Evolutionary conservation across 495 filamentous ascomycete species (phyloP), one percentile per base, ranked within the genome.

Genomic region (Lichina pygmaea): DNA sequence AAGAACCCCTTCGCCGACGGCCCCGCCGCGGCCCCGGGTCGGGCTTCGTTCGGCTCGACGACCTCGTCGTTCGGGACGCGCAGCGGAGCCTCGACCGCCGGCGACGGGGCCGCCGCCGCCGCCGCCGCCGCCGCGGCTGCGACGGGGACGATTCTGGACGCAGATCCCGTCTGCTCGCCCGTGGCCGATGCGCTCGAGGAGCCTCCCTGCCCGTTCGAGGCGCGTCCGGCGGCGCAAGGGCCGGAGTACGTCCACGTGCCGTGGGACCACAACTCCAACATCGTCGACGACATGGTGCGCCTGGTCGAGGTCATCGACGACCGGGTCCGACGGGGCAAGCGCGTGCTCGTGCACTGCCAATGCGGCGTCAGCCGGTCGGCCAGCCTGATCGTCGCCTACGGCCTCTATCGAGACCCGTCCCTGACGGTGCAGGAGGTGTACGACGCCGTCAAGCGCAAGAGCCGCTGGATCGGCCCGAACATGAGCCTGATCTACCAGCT

Each of bases 211-310:
- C 6, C 42, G 42, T 12, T 41, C 8, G 63, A 61, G 45, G 48
- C 39, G 40, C 38, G 12, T 38, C 56, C 52, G 15, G 50, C 55
- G 11, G 48, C 58, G 30, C 60, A 64, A 12, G 60, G 72, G 24
- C 89, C 89, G 2, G 89, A 97, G 57, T 97, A 97, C 55, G 75
- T 95, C 44, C 89, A 97, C 55, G 78, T 97, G 42, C 77, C 73
- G 3, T 97, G 89, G 89, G 91, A 97, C 51, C 89, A 97, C 60
- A 94, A 95, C 53, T 93, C 86, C 0, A 83, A 93, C 49, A 93
- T 97, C 48, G 72, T 86, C 12, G 74, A 78, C 17, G 89, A 95
- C 55, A 60, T 97, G 32, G 73, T 78, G 55, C 64, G 62, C 38
- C 64, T 97, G n/a, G 92, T 89, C 54, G 77, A 93, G 51, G 64